Conservation (phyloP, 1,284 basidiomycete species). For the Mycena citricolor region DNA sequence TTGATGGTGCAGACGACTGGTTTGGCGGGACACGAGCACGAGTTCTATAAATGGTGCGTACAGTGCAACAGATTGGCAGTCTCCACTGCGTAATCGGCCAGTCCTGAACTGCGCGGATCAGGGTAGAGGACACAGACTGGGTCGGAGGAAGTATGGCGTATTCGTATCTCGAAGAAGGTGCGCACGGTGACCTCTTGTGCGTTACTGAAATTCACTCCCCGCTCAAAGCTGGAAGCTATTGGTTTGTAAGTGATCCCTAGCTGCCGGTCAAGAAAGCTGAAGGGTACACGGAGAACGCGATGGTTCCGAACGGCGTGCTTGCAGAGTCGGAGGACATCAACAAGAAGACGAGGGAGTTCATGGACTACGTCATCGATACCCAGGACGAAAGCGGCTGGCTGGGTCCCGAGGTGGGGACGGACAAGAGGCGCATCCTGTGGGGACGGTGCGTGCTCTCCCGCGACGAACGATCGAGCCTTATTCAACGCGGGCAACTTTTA, state of each 20-base stretch:
- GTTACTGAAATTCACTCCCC: neutral
- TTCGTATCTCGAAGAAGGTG: slow-evolving; percentile 56
- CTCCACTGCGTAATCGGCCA: too few species aligned
- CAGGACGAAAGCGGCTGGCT: slow-evolving; percentile 59
- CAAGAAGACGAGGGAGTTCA: slow-evolving; percentile 47
- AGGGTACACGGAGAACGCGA: slow-evolving; percentile 51
- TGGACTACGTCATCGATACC: slow-evolving; percentile 53
- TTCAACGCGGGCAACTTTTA: too few species aligned
- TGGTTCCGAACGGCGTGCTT: slow-evolving; percentile 52
- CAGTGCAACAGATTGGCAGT: neutral
- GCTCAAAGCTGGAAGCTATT: slow-evolving; percentile 7
- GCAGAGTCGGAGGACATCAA: slow-evolving; percentile 46
- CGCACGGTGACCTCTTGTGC: slow-evolving; percentile 5
- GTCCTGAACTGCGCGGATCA: slow-evolving; percentile 22
- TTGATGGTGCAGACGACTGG: slow-evolving; percentile 54
- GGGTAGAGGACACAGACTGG: slow-evolving; percentile 55
- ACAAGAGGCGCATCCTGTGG: slow-evolving; percentile 56
- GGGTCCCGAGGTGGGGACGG: slow-evolving; percentile 54
- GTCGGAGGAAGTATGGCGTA: slow-evolving; percentile 50
- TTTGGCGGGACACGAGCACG: slow-evolving; percentile 53
- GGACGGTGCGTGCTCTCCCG: slow-evolving; percentile 41
- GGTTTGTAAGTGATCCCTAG: neutral
- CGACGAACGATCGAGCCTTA: too few species aligned
- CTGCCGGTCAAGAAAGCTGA: too few species aligned
- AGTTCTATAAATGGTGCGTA: slow-evolving; percentile 54